Evolutionary conservation across 2,329 filamentous ascomycete genomes (phyloP), one percentile per base, ranked within the genome.

Genomic region (Fusarium sp.): DNA sequence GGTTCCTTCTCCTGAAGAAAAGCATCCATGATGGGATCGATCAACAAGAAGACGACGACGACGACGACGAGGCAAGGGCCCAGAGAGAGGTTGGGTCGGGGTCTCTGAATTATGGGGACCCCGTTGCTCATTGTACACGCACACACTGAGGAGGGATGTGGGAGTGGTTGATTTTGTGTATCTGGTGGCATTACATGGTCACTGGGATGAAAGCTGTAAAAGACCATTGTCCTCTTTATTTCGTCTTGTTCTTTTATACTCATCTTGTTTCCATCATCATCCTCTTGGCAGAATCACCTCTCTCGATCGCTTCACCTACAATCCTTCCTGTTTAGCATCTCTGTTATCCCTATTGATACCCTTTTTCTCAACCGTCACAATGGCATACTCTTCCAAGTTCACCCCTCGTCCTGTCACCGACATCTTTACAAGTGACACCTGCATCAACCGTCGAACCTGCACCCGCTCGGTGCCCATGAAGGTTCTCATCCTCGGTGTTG

Each of bases 391-490:
- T 9, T 69, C 79, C 31, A 75, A 76, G 18, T 82, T 77, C 71
- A 79, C 68, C 56, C 71, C 77, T 34, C 75, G 79, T 56, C 89
- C 89, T 24, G 79, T 87, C 45, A 90, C 89, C 61, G 89, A 90
- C 79, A 83, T 90, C 79, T 90, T 92, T 82, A 93, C 91, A 62
- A 84, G 81, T 73, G 91, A 93, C 79, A 93, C 90, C 47, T 89
- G 90, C 78, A 92, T 94, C 81, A 90, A 94, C 82, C 86, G 90
- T 59, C 86, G 90, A 74, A 84, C 90, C 85, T 91, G 90, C 81
- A 87, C 86, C 68, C 90, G 92, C 65, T 89, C 85, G 35, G 91
- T 93, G 61, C 92, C 92, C 37, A 94, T 94, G 92, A 90, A 90
- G 80, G 90, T 94, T 56, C 89, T 94, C 37, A 88, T 91, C 56